These are phyloP conservation scores for Xylaria bambusicola DNA, from an alignment of 495 filamentous ascomycete species.

Conservation along the genomic window DNA sequence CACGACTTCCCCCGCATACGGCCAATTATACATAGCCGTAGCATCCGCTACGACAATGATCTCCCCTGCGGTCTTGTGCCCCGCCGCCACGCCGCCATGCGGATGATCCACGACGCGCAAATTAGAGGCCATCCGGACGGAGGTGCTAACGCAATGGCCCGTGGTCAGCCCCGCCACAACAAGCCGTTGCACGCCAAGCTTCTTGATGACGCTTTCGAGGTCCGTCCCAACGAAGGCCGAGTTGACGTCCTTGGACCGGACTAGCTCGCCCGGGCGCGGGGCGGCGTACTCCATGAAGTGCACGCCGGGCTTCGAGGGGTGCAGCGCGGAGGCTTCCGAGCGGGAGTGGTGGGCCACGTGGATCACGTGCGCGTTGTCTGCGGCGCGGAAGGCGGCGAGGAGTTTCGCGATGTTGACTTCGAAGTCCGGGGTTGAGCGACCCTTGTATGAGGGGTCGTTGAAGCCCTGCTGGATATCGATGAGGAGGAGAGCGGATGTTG, in stretches of 20 bases:
- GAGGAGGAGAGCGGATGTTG: conserved; percentile 50
- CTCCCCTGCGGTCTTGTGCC: conserved; percentile 36
- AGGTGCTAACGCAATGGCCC: conserved; percentile 56
- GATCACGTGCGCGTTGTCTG: conserved; percentile 34
- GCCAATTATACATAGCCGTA: conserved; percentile 49
- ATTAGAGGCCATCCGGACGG: conserved; percentile 53
- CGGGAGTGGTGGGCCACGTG: conserved; percentile 52
- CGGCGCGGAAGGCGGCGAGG: conserved; percentile 42
- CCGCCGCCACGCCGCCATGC: conserved; percentile 22
- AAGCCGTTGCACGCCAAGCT: conserved; percentile 40
- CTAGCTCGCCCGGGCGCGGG: conserved; percentile 43
- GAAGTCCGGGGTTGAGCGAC: conserved; percentile 49
- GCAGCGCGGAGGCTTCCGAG: conserved; percentile 33
- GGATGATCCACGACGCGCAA: conserved; percentile 40
- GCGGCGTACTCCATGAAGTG: conserved; percentile 42
- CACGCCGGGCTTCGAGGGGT: conserved; percentile 35
- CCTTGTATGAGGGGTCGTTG: conserved; percentile 46
- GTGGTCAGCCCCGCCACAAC: conserved; percentile 49
- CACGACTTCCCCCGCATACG: conserved; percentile 3
- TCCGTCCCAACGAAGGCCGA: conserved; percentile 51
- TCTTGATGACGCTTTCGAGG: conserved; percentile 42
- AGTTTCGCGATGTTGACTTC: conserved; percentile 47
- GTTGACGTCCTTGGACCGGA: conserved; percentile 52
- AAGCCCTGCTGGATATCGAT: conserved; percentile 62
- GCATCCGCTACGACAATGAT: conserved; percentile 52